Evolutionary conservation across 495 filamentous ascomycete species (phyloP).

Genomic region (Penicillium coffeae): DNA sequence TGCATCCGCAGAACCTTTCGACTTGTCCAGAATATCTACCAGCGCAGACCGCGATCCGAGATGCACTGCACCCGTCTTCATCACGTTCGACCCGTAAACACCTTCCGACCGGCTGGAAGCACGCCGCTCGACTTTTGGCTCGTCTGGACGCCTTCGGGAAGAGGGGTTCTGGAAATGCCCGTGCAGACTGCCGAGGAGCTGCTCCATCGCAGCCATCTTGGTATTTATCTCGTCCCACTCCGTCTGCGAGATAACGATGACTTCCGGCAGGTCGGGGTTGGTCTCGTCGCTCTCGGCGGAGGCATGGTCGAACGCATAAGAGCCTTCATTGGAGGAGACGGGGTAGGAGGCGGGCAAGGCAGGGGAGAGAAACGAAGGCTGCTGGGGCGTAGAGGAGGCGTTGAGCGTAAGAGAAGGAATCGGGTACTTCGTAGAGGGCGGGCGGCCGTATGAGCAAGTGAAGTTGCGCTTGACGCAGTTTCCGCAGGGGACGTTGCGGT

Average conservation of each 20-base stretch:
- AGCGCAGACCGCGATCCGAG: conserved; percentile 54
- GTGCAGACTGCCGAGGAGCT: conserved; percentile 36
- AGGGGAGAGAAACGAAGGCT: conserved; percentile 15
- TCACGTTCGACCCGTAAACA: conserved; percentile 45
- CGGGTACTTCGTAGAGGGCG: conserved; percentile 30
- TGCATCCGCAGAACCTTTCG: conserved; percentile 33
- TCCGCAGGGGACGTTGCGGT: conserved; percentile 68
- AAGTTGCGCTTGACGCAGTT: conserved; percentile 71
- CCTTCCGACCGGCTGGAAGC: conserved; percentile 33
- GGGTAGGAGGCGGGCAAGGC: conserved; percentile 7
- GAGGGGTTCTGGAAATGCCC: conserved; percentile 35
- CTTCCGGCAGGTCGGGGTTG: conserved; percentile 24
- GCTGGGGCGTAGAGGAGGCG: conserved; percentile 17
- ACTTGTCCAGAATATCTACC: conserved; percentile 45
- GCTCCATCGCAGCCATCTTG: conserved; percentile 46
- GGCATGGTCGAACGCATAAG: conserved; percentile 11
- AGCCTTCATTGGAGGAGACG: conserved; percentile 9
- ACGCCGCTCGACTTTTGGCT: conserved; percentile 10
- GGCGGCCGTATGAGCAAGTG: conserved; percentile 68
- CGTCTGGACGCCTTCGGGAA: conserved; percentile 17
- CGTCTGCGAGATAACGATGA: conserved; percentile 35
- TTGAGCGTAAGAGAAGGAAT: conserved; percentile 14
- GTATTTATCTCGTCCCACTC: conserved; percentile 46
- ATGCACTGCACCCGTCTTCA: conserved; percentile 50
- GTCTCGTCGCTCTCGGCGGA: conserved; percentile 15